Conservation (phyloP, 768 basidiomycete species). For the Macrolepiota albuminosa region DNA sequence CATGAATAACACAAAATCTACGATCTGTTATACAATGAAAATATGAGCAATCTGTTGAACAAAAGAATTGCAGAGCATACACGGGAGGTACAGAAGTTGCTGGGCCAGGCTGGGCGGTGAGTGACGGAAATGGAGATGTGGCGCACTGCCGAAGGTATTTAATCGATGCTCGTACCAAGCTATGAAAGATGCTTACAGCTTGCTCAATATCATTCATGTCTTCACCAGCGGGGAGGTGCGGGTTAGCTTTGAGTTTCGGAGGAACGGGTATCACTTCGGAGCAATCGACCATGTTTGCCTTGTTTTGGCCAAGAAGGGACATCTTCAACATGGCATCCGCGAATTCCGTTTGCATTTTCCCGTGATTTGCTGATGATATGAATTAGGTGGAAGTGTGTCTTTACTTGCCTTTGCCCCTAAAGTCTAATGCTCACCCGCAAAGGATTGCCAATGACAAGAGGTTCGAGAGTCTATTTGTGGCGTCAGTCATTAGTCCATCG, state of each 20-base stretch:
- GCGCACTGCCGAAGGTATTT: not conserved
- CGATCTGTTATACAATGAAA: not conserved
- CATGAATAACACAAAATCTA: not conserved
- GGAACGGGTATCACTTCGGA: not conserved
- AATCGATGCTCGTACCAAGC: not conserved
- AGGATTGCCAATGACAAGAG: not conserved
- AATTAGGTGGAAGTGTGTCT: not conserved
- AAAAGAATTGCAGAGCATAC: not conserved
- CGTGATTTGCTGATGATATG: not conserved
- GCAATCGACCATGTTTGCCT: not conserved
- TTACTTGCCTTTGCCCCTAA: too few species aligned
- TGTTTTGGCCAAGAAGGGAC: not conserved
- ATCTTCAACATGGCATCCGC: not conserved
- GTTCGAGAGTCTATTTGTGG: not conserved
- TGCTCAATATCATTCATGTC: not conserved
- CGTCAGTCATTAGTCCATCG: not conserved
- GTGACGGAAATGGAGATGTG: slow-evolving; percentile 1
- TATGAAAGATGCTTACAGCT: not conserved
- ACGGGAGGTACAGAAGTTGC: not conserved
- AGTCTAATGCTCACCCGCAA: not conserved
- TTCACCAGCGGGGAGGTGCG: not conserved
- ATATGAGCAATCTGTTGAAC: not conserved
- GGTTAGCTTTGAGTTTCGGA: not conserved
- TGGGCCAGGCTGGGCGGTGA: not conserved
- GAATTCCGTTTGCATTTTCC: not conserved